Percentiles rank a stretch among this genome's conserved stretches.
Evolutionary conservation across 2,329 filamentous ascomycete species (phyloP).

Genomic region (Cladosporium cucumerinum): DNA sequence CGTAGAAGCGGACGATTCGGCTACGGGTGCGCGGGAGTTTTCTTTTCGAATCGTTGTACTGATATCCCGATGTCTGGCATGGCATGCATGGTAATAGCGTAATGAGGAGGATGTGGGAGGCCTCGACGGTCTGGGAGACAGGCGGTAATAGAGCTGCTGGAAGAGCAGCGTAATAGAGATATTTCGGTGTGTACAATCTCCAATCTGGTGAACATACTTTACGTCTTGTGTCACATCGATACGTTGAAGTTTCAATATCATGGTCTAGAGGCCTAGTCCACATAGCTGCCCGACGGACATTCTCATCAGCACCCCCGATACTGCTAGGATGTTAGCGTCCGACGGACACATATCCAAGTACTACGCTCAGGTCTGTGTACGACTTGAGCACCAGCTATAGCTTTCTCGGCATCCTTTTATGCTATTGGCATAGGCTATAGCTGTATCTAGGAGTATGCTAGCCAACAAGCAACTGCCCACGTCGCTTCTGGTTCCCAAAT

Average conservation of each 20-base stretch:
- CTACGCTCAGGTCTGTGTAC: too few species aligned
- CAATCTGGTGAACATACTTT: background rate
- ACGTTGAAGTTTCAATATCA: background rate
- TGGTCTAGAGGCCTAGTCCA: background rate
- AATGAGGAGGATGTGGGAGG: background rate
- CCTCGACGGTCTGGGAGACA: background rate
- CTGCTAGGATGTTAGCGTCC: too few species aligned
- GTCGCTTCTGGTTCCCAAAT: too few species aligned
- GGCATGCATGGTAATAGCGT: background rate
- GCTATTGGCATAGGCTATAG: too few species aligned
- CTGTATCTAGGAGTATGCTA: too few species aligned
- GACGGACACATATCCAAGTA: too few species aligned
- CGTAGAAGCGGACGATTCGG: slow-evolving; percentile 16
- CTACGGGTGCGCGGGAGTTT: background rate
- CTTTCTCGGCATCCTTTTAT: too few species aligned
- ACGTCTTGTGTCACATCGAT: background rate
- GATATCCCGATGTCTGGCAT: slow-evolving; percentile 1
- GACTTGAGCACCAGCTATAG: too few species aligned
- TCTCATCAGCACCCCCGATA: too few species aligned
- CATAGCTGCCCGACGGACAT: too few species aligned
- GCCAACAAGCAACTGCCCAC: too few species aligned
- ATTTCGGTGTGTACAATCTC: background rate
- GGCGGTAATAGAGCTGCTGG: background rate
- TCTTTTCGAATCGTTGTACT: background rate
- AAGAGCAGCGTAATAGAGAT: background rate